Conservation (phyloP, 257 asterid genomes). For the Solanum rostratum region DNA sequence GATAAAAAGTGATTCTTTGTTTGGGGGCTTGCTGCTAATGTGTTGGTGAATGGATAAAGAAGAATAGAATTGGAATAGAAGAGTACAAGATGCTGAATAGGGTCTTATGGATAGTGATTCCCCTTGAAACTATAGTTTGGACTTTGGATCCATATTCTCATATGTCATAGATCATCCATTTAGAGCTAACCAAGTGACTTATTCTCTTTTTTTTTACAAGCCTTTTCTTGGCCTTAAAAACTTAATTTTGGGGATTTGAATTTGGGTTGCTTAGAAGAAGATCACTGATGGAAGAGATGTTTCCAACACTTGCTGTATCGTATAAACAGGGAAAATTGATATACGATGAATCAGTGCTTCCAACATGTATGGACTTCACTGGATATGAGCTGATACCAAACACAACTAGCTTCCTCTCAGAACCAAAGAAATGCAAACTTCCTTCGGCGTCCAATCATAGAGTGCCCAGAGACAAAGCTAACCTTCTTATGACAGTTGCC, state of each 20-base stretch:
- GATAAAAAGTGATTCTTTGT: not conserved
- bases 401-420: slow-evolving; percentile 16
- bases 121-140: slow-evolving; percentile 12
- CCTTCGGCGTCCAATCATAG: slow-evolving; percentile 27
- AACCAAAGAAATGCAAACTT: slow-evolving; percentile 33
- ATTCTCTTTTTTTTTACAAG: not conserved
- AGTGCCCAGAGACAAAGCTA: slow-evolving; percentile 23
- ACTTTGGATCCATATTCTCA: slow-evolving; percentile 26
- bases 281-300: slow-evolving; percentile 30
- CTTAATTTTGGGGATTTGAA: not conserved
- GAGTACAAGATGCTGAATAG: slow-evolving; percentile 19
- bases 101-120: slow-evolving; percentile 28
- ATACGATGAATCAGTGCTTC: slow-evolving; percentile 30
- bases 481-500: slow-evolving; percentile 13
- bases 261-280: not conserved
- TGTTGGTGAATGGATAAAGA: slow-evolving; percentile 19
- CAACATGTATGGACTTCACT: slow-evolving; percentile 30
- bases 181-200: not conserved
- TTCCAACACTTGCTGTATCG: slow-evolving; percentile 27
- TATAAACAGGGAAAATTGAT: slow-evolving; percentile 36
- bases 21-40: not conserved
- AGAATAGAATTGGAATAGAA: slow-evolving; percentile 7
- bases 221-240: not conserved
- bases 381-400: slow-evolving; percentile 37
- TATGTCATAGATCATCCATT: slow-evolving; percentile 1